Evolutionary conservation across 2,329 filamentous ascomycete species (phyloP), one percentile per base, ranked within the genome.

Genomic region (Colletotrichum falcatum): DNA sequence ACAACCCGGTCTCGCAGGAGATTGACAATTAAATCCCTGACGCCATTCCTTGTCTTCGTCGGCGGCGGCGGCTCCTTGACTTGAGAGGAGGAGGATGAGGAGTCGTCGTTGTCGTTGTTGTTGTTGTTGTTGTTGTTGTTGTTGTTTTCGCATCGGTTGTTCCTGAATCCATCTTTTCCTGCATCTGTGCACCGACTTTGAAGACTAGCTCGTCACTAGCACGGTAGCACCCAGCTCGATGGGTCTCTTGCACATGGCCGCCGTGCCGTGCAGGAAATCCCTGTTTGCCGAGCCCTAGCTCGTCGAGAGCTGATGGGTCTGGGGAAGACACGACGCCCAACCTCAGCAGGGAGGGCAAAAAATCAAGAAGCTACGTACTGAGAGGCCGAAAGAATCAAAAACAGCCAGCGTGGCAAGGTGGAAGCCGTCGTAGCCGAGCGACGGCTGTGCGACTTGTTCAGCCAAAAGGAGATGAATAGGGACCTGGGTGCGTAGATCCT

Each of bases 401-500:
- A 51, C 20, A 30, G n/a, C 30, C 42, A 58, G 44, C 9, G 46
- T 61, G 56, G 56, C 20, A 33, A 18, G 58, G 14, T 46, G 42
- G 42, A 33, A 58, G 63, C 64, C 67, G 67, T 67, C 51, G 14
- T 51, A 33, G n/a, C 67, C 67, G 67, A 46, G 26, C n/a, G 12
- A n/a, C 23, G 11, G n/a, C 18, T 56, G 26, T 56, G 28, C 42
- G 56, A 51, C n/a, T 37, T n/a, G 61, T 61, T 53, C 51, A 46
- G 1, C 23, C 9, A 65, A 42, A 58, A 61, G 53, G 56, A 67
- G 66, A 67, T 58, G 63, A 39, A 62, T 4, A 39, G 33, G 67
- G 58, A 58, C 33, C 63, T 67, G 67, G 67, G 51, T 67, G 33
- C 18, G 56, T 35, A 37, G 56, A 61, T 70, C 67, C 67, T n/a